phyloP scores from a whole-genome alignment of 768 basidiomycete species.

The Floccularia luteovirens region DNA sequence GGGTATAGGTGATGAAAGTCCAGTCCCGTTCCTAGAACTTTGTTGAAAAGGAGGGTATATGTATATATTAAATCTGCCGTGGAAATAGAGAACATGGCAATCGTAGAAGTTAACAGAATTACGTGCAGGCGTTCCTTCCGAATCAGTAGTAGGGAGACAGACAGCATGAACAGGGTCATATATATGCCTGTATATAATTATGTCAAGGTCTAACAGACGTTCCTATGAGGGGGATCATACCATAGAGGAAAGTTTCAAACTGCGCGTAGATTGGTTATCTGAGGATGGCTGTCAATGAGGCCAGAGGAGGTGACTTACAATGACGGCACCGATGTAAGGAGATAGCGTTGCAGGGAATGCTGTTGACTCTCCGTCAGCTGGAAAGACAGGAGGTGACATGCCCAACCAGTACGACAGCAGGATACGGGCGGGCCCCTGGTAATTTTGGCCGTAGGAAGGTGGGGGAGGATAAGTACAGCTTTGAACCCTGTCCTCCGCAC shows the following conservation, averaged over 20 bases:
- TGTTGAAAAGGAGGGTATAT: slow-evolving; percentile 7
- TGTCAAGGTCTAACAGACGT: not conserved
- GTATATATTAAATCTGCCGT: slow-evolving; percentile 11
- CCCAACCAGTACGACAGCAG: no score
- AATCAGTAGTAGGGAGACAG: slow-evolving; percentile 3
- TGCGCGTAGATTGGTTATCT: not conserved
- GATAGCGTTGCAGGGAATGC: not conserved
- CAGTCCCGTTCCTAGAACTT: slow-evolving; percentile 5
- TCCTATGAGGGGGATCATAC: slow-evolving; percentile 2
- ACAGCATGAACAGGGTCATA: slow-evolving; percentile 5
- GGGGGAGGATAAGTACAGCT: no score
- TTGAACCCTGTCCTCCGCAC: no score
- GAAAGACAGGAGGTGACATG: no score
- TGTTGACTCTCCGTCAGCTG: no score
- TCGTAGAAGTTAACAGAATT: slow-evolving; percentile 4
- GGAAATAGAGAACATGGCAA: slow-evolving; percentile 9
- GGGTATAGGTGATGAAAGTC: slow-evolving; percentile 9
- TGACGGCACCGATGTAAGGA: not conserved
- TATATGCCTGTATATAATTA: slow-evolving; percentile 9
- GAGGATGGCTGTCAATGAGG: not conserved
- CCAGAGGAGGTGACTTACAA: not conserved
- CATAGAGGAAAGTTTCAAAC: slow-evolving; percentile 13
- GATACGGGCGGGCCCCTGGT: no score
- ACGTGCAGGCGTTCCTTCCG: slow-evolving; percentile 3
- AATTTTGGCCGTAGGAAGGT: no score